Evolutionary conservation across 495 filamentous ascomycete genomes (phyloP).

Genomic region (Apodospora peruviana): DNA sequence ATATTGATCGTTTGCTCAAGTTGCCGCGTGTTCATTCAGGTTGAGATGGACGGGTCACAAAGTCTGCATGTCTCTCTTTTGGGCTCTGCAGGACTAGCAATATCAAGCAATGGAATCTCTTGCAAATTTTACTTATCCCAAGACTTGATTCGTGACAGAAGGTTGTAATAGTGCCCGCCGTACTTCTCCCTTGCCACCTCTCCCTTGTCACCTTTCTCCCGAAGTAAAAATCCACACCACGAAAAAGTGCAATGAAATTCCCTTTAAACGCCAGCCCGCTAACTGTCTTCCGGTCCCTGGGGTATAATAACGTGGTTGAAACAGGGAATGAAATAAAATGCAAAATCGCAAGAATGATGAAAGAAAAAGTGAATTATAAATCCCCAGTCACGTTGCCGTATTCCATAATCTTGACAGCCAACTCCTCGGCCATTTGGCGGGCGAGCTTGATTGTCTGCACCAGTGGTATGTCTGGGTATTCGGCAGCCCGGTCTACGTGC

Average conservation of each 20-base stretch:
- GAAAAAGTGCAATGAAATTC: too few species aligned
- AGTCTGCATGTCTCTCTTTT: constrained; percentile 21
- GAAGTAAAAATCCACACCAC: too few species aligned
- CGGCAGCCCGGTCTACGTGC: constrained; percentile 58
- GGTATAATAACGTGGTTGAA: not conserved
- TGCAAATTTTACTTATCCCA: constrained; percentile 1
- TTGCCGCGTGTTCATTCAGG: constrained; percentile 9
- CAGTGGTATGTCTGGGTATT: constrained; percentile 58
- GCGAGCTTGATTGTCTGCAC: constrained; percentile 47
- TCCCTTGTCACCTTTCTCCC: too few species aligned
- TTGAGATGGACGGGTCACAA: constrained; percentile 10
- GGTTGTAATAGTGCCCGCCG: not conserved
- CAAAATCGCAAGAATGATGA: not conserved
- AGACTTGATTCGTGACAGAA: not conserved
- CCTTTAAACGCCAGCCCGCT: not conserved
- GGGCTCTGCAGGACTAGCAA: constrained; percentile 15
- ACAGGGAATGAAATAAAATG: not conserved
- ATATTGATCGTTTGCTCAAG: constrained; percentile 15
- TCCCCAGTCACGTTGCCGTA: constrained; percentile 22
- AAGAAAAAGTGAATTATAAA: not conserved
- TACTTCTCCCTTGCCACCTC: not conserved
- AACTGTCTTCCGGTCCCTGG: not conserved
- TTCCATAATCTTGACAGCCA: constrained; percentile 23
- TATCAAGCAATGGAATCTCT: constrained; percentile 19
- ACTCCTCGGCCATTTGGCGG: constrained; percentile 27